Evolutionary conservation across 2,329 filamentous ascomycete genomes (phyloP).

Genomic region (Paramyrothecium roridum): DNA sequence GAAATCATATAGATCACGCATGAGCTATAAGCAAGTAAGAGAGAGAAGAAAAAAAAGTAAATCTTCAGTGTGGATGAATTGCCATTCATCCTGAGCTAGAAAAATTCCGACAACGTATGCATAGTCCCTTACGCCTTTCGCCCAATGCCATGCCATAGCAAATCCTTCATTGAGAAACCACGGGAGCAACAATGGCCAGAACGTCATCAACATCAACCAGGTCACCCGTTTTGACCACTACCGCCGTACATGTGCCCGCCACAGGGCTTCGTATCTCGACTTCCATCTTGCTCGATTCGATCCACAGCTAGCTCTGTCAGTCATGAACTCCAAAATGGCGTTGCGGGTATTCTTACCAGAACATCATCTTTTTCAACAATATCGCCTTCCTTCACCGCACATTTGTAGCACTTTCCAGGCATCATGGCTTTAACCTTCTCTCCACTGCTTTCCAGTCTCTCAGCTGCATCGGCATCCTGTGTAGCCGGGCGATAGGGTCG

Average conservation of each 20-base stretch:
- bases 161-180: no score
- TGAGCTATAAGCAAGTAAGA: no score
- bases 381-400: constrained; percentile 19
- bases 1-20: no score
- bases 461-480: not conserved
- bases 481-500: constrained; percentile 16
- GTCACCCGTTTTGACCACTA: constrained; percentile 22
- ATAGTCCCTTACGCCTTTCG: no score
- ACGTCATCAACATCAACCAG: constrained; percentile 24
- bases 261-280: constrained; percentile 27
- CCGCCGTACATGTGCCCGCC: constrained; percentile 17
- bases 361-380: constrained; percentile 22
- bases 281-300: constrained; percentile 36
- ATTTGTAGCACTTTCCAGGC: constrained; percentile 30
- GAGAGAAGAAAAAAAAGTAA: no score
- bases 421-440: constrained; percentile 25
- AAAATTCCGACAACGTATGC: no score
- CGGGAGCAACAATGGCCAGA: constrained; percentile 17
- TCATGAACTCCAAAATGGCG: not conserved
- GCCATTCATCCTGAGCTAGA: no score
- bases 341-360: constrained; percentile 14
- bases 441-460: not conserved
- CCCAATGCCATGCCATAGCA: no score
- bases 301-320: constrained; percentile 16
- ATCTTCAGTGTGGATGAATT: no score